Evolutionary conservation across 768 basidiomycete genomes (phyloP), one percentile per base, ranked within the genome.

Genomic region (Suillus plorans): DNA sequence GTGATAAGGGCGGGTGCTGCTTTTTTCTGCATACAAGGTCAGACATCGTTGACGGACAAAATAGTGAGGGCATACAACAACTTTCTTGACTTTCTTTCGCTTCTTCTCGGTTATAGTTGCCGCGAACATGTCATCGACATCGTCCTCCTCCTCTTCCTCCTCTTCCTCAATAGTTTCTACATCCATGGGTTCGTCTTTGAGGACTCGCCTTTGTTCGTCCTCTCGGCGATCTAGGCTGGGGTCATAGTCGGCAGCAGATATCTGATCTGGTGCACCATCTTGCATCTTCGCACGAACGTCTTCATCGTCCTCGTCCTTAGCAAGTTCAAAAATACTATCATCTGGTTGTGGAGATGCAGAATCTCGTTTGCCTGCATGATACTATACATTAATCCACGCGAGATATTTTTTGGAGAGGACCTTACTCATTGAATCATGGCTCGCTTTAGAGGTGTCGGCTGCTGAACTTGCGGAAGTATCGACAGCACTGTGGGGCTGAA

Each of bases 81-180:
- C 79, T 72, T 86, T 89, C 80, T 83, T 89, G 10, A 82, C 74
- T 64, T 85, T 89, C 72, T 85, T 88, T 72, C 81, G 83, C 73
- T 84, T 85, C 69, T 84, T 82, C 45, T 76, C 80, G 3, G 77
- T 67, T 3, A 71, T 67, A 22, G 79, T 81, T 25, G 92, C 82
- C 28, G 94, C 89, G 71, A 99, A 99, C 95, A 99, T 98, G 74
- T 98, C 97, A 67, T 97, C 94, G 1, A 97, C 84, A 42, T 95
- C 93, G 3, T 94, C 92, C 14, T 93, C 92, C 9, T 91, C 92
- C n/a, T 82, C 82, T 13, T 76, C 84, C 9, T n/a, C 44, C 4
- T 45, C 65, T 2, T 76, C 74, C 63, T 86, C 84, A 13, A 82
- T 74, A 62, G 81, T 82, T 50, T 82, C 82, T 31, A 76, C 73